Base-by-base conservation (phyloP, 2,329 filamentous ascomycete genomes). In the Colletotrichum tabaci region DNA sequence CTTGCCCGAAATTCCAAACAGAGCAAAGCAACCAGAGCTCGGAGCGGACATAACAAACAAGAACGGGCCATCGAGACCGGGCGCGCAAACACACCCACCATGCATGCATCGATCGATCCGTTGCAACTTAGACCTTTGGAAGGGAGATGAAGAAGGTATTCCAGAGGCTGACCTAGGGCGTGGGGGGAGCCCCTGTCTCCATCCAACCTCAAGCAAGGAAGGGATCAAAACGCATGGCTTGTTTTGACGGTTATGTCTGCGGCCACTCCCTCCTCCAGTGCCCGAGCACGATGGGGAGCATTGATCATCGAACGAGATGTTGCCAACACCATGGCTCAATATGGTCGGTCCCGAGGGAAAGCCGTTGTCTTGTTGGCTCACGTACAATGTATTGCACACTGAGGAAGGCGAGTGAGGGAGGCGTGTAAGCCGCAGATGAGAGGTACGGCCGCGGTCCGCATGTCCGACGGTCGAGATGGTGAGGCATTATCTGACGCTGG, bases 211-310 rank as follows among this genome's bases (percentile, higher is more conserved):
- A 49, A 61, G 26, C n/a, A 18, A 49, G 58, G 35, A 46, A 46
- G 60, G 66, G 52, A 57, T 64, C 60, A 64, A 65, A 68, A 64
- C 60, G 44, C 66, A 50, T 57, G 60, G 66, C 66, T 57, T 56
- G 66, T 26, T 68, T 68, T 68, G 66, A 50, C 66, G 66, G 56
- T 35, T 57, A 50, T 50, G 21, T n/a, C 61, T 58, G 61, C 56
- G 53, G 62, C 52, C 66, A 64, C 35, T 57, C 52, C 66, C 26
- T 26, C 60, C 66, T 61, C 42, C 30, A 52, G 42, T 57, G 15
- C 40, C 40, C 8, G 40, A 10, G 35, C 30, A 46, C 12, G 52
- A 35, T 23, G 26, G 26, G 46, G 52, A 21, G 44, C 42, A 30
- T 62, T 47, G 42, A 4, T 26, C 26, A 26, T 50, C 58, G 30